Conservation (phyloP, 2,329 filamentous ascomycete genomes). For the Penicillium sp. region DNA sequence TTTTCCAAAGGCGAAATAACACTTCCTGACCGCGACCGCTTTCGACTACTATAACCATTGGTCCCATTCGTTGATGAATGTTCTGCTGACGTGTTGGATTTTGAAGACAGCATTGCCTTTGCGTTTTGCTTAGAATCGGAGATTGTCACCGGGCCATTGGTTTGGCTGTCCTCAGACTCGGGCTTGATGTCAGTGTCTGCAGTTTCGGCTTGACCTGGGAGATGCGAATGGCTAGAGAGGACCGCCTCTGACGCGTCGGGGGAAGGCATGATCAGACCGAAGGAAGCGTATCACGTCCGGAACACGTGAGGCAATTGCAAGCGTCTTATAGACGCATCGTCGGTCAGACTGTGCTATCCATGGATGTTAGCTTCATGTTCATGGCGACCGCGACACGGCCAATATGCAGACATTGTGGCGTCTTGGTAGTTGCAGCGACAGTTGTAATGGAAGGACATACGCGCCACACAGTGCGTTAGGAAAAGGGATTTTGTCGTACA, state of each 20-base stretch:
- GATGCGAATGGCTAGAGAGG: slow-evolving; percentile 22
- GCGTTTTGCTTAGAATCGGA: slow-evolving; percentile 59
- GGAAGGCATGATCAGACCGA: slow-evolving; percentile 29
- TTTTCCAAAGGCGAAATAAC: slow-evolving; percentile 41
- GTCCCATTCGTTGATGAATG: slow-evolving; percentile 31
- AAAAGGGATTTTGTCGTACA: neutral
- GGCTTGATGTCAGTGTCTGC: slow-evolving; percentile 19
- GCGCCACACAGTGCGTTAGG: slow-evolving; percentile 11
- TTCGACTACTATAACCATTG: slow-evolving; percentile 52
- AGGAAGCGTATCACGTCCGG: slow-evolving; percentile 19
- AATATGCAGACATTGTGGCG: neutral
- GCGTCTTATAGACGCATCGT: slow-evolving; percentile 31
- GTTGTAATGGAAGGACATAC: slow-evolving; percentile 11
- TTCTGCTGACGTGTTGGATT: slow-evolving; percentile 28
- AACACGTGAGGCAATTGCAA: slow-evolving; percentile 21
- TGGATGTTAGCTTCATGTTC: neutral
- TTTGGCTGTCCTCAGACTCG: slow-evolving; percentile 23
- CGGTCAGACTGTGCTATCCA: slow-evolving; percentile 11
- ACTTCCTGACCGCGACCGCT: slow-evolving; percentile 59
- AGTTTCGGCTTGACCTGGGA: slow-evolving; percentile 18
- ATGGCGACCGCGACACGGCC: neutral
- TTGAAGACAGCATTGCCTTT: slow-evolving; percentile 54
- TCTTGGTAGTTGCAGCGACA: slow-evolving; percentile 1
- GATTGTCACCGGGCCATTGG: slow-evolving; percentile 36
- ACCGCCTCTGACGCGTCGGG: slow-evolving; percentile 27